phyloP scores from a whole-genome alignment of 192 early-diverging fungal species.

The Polychytrium aggregatum region DNA sequence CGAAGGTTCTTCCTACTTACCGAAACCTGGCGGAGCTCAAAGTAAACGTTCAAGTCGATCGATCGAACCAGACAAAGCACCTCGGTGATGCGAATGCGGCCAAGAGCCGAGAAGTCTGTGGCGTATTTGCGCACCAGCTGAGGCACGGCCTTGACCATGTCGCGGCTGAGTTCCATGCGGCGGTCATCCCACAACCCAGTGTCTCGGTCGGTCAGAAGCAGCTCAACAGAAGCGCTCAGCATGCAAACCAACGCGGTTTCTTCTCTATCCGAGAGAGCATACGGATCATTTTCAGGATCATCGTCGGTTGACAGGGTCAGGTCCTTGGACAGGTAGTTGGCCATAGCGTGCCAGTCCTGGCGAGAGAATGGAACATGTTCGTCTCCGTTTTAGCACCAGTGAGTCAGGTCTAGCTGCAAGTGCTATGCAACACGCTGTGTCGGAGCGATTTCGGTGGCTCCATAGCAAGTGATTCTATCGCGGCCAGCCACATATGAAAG shows the following conservation, averaged over 20 bases:
- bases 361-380: background rate
- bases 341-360: conserved; percentile 24
- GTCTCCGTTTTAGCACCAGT: too few relatives aligned
- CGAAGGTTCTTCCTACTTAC: conserved; percentile 3
- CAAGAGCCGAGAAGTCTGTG: conserved; percentile 14
- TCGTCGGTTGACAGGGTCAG: conserved; percentile 4
- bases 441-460: too few relatives aligned
- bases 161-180: conserved; percentile 6
- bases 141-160: conserved; percentile 19
- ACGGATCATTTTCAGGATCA: too few relatives aligned
- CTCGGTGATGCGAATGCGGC: conserved; percentile 11
- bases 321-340: conserved; percentile 22
- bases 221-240: too few relatives aligned
- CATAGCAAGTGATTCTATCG: too few relatives aligned
- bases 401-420: too few relatives aligned
- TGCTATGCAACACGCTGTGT: too few relatives aligned
- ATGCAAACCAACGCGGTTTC: too few relatives aligned
- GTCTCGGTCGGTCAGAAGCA: too few relatives aligned
- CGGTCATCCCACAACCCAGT: background rate
- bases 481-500: too few relatives aligned
- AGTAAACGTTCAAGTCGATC: conserved; percentile 22
- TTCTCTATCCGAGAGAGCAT: too few relatives aligned
- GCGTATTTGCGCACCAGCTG: conserved; percentile 26
- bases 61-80: conserved; percentile 15
- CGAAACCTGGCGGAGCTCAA: conserved; percentile 29